Percentiles rank a stretch among this genome's conserved stretches.
Evolutionary conservation across 176 grass and related monocot genomes (phyloP).

Genomic region (Poa pratensis): DNA sequence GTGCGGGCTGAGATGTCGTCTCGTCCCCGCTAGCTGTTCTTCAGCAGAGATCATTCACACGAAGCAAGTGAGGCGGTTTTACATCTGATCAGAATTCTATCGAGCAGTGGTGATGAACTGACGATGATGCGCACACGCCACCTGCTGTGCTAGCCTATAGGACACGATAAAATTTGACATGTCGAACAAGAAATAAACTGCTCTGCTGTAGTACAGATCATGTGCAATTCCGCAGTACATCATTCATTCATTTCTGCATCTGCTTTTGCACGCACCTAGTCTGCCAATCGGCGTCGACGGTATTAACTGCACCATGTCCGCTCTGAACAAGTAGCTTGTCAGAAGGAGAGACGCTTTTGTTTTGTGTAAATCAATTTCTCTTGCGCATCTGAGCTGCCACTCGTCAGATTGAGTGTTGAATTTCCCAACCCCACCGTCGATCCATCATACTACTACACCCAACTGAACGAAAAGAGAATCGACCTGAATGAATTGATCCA

Average conservation of each 20-base stretch:
- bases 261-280: neutral
- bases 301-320: conserved; percentile 10
- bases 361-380: neutral
- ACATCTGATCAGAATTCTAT: neutral
- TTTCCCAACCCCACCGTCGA: neutral
- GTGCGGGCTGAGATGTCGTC: neutral
- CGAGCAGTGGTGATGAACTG: neutral
- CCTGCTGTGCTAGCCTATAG: no score
- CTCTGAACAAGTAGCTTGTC: neutral
- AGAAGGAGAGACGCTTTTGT: neutral
- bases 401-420: neutral
- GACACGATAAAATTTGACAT: neutral
- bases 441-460: neutral
- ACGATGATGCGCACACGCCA: neutral
- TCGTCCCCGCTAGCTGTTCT: neutral
- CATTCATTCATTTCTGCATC: conserved; percentile 21
- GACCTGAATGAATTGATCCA: no score
- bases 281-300: conserved; percentile 3
- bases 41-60: neutral
- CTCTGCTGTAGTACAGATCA: neutral
- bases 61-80: conserved; percentile 1
- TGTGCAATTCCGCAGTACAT: neutral
- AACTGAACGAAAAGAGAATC: neutral
- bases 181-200: neutral
- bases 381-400: neutral